A percentile compares a stretch with the other conserved stretches of the same genome.
Evolutionary conservation across 2,329 filamentous ascomycete species (phyloP).

Genomic region (Lachnellula suecica): DNA sequence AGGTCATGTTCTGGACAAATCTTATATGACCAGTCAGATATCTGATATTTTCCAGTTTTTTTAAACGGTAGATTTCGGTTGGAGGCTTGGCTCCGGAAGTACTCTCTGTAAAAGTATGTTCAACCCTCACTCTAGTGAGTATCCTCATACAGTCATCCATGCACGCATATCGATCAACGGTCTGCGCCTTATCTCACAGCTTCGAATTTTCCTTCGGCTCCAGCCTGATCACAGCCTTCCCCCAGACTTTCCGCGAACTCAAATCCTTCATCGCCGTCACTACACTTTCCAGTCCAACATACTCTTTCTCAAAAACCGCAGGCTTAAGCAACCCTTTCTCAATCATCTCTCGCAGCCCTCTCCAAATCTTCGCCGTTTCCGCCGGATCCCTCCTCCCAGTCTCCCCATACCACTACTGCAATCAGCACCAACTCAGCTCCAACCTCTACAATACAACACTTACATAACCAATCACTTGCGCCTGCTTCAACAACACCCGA

Average conservation of each 20-base stretch:
- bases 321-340: slow-evolving; percentile 77
- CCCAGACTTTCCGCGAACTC: slow-evolving; percentile 79
- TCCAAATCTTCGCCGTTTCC: slow-evolving; percentile 73
- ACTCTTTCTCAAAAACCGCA: slow-evolving; percentile 78
- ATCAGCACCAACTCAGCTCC: slow-evolving; percentile 67
- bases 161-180: too few species aligned
- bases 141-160: too few species aligned
- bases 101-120: too few species aligned
- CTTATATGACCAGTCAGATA: too few species aligned
- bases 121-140: too few species aligned
- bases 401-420: too few species aligned
- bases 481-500: slow-evolving; percentile 89
- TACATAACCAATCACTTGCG: slow-evolving; percentile 83
- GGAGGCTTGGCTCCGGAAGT: too few species aligned
- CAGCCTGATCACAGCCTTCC: slow-evolving; percentile 90
- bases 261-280: slow-evolving; percentile 75
- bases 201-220: slow-evolving; percentile 70
- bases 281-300: slow-evolving; percentile 78
- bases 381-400: too few species aligned
- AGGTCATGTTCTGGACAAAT: too few species aligned
- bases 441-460: slow-evolving; percentile 92
- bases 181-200: too few species aligned
- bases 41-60: too few species aligned
- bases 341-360: slow-evolving; percentile 77
- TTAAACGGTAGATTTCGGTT: too few species aligned